Conservation (phyloP, 257 asterid species). For the Nicotiana undulata region DNA sequence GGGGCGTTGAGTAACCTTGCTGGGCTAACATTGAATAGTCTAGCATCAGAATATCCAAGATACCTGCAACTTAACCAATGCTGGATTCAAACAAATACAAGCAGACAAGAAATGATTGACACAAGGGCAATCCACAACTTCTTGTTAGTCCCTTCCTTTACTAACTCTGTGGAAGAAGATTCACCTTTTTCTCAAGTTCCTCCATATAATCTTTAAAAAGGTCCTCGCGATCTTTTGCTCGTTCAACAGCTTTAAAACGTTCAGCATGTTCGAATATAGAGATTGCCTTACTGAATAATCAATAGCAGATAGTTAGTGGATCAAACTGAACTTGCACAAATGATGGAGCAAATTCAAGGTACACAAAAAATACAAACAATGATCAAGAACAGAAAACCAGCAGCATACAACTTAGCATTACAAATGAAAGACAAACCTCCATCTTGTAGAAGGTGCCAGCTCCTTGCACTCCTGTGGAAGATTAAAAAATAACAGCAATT, state of each 20-base stretch:
- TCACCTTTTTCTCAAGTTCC: slow-evolving; percentile 79
- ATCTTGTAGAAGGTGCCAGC: slow-evolving; percentile 59
- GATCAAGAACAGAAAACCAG: background rate
- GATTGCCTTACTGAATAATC: slow-evolving; percentile 55
- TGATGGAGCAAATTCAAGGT: background rate
- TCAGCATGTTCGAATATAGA: slow-evolving; percentile 73
- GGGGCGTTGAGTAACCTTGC: background rate
- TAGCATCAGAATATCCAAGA: slow-evolving; percentile 1
- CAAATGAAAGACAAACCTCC: slow-evolving; percentile 59
- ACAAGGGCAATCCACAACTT: background rate
- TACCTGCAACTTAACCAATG: background rate
- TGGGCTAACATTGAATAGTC: background rate
- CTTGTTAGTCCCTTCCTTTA: background rate
- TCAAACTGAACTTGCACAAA: background rate
- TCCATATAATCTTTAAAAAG: slow-evolving; percentile 61
- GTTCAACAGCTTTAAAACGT: slow-evolving; percentile 79
- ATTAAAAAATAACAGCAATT: slow-evolving; percentile 1
- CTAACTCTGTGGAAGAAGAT: background rate
- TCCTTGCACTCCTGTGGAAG: slow-evolving; percentile 68
- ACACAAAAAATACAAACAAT: background rate
- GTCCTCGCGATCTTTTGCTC: slow-evolving; percentile 79
- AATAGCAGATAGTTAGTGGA: slow-evolving; percentile 17
- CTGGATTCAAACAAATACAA: background rate
- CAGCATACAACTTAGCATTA: background rate
- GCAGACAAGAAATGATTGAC: background rate